Conservation (phyloP, 805 yeast genomes). For the Cyberlindnera mississippiensis region DNA sequence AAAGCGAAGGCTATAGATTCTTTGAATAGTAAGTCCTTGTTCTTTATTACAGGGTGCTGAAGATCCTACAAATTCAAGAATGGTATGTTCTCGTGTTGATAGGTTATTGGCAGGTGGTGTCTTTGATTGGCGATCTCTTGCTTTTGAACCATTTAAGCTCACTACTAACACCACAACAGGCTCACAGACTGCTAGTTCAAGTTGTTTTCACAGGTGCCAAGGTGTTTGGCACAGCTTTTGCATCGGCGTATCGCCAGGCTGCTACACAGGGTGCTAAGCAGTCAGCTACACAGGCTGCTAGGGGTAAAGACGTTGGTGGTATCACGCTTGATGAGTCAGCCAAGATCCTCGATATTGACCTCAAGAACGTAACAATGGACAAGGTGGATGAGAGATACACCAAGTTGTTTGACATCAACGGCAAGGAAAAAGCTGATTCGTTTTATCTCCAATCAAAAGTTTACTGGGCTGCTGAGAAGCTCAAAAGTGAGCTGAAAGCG, state of each 20-base stretch:
- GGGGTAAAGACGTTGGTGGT: conserved; percentile 53
- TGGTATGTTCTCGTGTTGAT: too few species aligned
- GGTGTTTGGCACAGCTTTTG: conserved; percentile 92
- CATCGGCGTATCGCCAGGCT: conserved; percentile 96
- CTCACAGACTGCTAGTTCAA: conserved; percentile 86
- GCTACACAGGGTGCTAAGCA: conserved; percentile 88
- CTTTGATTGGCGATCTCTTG: too few species aligned
- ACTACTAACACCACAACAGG: conserved; percentile 37
- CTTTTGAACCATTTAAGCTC: too few species aligned
- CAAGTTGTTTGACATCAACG: conserved; percentile 81
- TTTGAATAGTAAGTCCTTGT: too few species aligned
- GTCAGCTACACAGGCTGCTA: conserved; percentile 47
- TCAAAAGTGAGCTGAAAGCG: conserved; percentile 71
- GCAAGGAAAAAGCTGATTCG: conserved; percentile 94
- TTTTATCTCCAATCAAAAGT: conserved; percentile 92
- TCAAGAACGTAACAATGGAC: conserved; percentile 49
- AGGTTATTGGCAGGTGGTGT: too few species aligned
- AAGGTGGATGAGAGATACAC: conserved; percentile 68
- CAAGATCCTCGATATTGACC: conserved; percentile 81
- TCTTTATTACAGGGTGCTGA: too few species aligned
- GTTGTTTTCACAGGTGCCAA: conserved; percentile 92
- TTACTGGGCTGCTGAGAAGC: conserved; percentile 88
- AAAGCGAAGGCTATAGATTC: too few species aligned
- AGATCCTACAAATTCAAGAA: too few species aligned
- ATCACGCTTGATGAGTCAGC: conserved; percentile 85